Percentiles rank a stretch among this genome's conserved stretches.
phyloP scores from a whole-genome alignment of 2,329 filamentous ascomycete species.

The Nectriaceae sp. region DNA sequence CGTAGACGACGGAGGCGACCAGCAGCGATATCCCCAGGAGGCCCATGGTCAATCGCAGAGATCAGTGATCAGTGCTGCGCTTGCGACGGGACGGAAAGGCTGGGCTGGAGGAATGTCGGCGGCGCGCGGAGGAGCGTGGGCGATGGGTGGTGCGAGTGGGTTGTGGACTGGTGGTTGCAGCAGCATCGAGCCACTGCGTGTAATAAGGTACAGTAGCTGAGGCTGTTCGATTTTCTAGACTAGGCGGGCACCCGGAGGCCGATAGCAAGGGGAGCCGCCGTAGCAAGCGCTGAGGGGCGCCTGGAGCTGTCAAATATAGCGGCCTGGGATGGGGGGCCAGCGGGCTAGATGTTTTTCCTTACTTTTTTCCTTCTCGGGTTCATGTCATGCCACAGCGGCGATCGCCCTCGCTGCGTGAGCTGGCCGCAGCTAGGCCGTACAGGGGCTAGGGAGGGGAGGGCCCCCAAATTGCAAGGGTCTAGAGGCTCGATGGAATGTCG shows the following conservation, averaged over 20 bases:
- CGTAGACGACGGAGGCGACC: conserved; percentile 59
- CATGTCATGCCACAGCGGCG: conserved; percentile 14
- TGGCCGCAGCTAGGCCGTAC: background rate
- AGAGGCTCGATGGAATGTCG: background rate
- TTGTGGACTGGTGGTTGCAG: conserved; percentile 33
- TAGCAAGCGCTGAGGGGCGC: too few species aligned
- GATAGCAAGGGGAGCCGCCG: too few species aligned
- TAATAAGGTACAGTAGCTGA: too few species aligned
- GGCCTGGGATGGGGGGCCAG: too few species aligned
- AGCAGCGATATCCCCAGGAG: conserved; percentile 63
- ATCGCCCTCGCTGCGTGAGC: background rate
- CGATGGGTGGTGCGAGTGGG: conserved; percentile 17
- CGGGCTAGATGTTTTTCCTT: too few species aligned
- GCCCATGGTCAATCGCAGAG: conserved; percentile 44
- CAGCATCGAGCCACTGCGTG: conserved; percentile 28
- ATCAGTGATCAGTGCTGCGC: too few species aligned
- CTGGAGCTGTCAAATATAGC: too few species aligned
- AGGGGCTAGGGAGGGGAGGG: background rate
- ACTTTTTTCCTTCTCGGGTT: background rate
- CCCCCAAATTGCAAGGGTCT: background rate
- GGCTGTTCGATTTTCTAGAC: too few species aligned
- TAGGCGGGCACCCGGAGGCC: too few species aligned
- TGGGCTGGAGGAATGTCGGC: background rate
- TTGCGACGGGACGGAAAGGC: too few species aligned
- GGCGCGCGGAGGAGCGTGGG: conserved; percentile 4